Base-by-base conservation (phyloP, 2,329 filamentous ascomycete genomes). In the Geosmithia putterillii region DNA sequence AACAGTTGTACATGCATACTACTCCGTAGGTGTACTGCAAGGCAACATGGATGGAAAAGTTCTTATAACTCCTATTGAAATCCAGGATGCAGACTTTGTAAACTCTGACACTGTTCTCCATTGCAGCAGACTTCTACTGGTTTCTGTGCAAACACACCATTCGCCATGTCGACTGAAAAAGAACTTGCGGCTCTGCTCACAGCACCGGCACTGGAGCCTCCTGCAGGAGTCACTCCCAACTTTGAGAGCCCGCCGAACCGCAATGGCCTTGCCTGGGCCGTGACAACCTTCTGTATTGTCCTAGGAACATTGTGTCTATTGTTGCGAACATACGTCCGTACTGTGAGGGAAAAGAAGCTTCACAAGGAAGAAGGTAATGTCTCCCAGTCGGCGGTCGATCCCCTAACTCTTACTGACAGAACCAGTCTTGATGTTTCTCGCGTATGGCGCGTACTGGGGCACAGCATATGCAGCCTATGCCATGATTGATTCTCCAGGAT, bases 401-500 rank as follows among this genome's bases (percentile, higher is more conserved):
- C 37, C 10, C 7, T 3, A 15, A 45, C 40, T 42, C 23, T 36
- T 21, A 22, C 40, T 45, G n/a, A n/a, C n/a, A n/a, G n/a, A n/a
- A 35, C 40, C 25, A 7, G 22, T 25, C 23, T 10, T 25, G 23
- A 25, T 25, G 23, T 10, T 25, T 10, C 23, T 25, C n/a, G 38
- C 41, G 4, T 43, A 41, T 10, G 45, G 45, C 2, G 45, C 35
- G 9, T 52, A 47, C 43, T 49, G 47, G 42, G 55, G 52, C n/a
- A 46, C 45, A 5, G 46, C 49, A 18, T 55, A 51, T 22, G 47
- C 48, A 6, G 46, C 44, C 8, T 56, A 50, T 44, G 42, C 38
- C 4, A 45, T 62, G 44, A 47, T 59, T 17, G 38, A 52, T 2
- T 49, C 46, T 0, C 55, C 57, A 3, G 61, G 61, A 14, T 64